Evolutionary conservation across 2,329 filamentous ascomycete species (phyloP), one percentile per base, ranked within the genome.

Genomic region (Zopfia rhizophila): DNA sequence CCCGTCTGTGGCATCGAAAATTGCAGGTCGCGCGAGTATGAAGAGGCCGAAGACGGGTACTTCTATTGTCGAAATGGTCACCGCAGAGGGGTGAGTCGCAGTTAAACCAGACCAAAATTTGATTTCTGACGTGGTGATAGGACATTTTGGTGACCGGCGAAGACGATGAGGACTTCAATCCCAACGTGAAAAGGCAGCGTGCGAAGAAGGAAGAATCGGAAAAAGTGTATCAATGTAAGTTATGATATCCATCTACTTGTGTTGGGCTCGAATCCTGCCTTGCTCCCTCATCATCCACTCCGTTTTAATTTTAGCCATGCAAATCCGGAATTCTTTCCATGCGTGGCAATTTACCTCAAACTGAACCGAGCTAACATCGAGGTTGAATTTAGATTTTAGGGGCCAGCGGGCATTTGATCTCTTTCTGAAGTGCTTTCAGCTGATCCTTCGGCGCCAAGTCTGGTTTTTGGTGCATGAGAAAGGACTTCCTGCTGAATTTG

Each of bases 41-140:
- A 88, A 74, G 89, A 90, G 64, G 76, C 86, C 22, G 88, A 88
- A 69, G 88, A 89, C 70, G 90, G 90, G 3, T 82, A 87, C 46
- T 84, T 86, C 52, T 95, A 90, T 69, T 96, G 91, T 71, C 80
- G 87, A 53, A 86, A 89, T 56, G 90, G 90, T 22, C 91, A 95
- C 75, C 84, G 87, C 57, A 86, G 92, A 58, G 85, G 90, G 73
- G 88, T 90, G 73, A 68, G 70, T 48, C 53, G 48, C n/a, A n/a
- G n/a, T n/a, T n/a, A n/a, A n/a, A n/a, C n/a, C n/a, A n/a, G n/a
- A n/a, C n/a, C n/a, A n/a, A n/a, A n/a, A n/a, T n/a, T n/a, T n/a
- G n/a, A n/a, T n/a, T n/a, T n/a, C n/a, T n/a, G n/a, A n/a, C n/a
- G n/a, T n/a, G n/a, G n/a, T n/a, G n/a, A n/a, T n/a, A n/a, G n/a